A percentile compares a stretch with the other conserved stretches of the same genome.
These are phyloP conservation scores for Talaromyces nanjingensis DNA, from an alignment of 495 filamentous ascomycete species.

Conservation along the genomic window DNA sequence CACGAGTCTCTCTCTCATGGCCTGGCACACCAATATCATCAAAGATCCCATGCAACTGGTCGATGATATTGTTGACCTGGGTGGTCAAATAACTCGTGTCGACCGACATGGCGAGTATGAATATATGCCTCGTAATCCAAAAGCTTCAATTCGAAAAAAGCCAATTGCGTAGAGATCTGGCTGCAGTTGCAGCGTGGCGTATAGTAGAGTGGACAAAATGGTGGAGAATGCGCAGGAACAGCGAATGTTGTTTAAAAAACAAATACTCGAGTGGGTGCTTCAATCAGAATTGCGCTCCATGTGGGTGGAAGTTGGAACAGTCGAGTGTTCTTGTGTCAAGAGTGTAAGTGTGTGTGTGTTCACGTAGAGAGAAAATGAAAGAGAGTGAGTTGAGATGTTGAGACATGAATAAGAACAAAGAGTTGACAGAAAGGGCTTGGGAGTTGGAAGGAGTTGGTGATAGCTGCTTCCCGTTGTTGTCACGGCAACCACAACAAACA, in stretches of 20 bases:
- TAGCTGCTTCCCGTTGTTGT: conserved; percentile 5
- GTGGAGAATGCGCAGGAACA: not conserved
- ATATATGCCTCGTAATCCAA: not conserved
- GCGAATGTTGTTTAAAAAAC: not conserved
- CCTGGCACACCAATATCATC: conserved; percentile 90
- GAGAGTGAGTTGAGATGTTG: not conserved
- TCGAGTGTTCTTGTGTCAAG: not conserved
- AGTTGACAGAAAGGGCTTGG: not conserved
- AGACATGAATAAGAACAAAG: not conserved
- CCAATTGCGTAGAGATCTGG: not conserved
- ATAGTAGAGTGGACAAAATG: not conserved
- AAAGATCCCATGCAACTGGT: conserved; percentile 84
- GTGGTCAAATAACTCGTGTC: conserved; percentile 86
- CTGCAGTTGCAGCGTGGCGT: not conserved
- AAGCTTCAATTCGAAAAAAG: not conserved
- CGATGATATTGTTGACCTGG: conserved; percentile 87
- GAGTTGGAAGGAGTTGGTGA: not conserved
- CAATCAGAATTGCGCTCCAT: conserved; percentile 1
- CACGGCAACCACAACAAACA: not conserved
- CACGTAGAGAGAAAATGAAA: not conserved
- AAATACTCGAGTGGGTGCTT: not conserved
- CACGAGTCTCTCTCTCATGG: conserved; percentile 83
- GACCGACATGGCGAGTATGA: conserved; percentile 57
- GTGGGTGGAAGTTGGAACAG: not conserved
- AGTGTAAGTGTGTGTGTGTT: not conserved